These are phyloP conservation scores for Magnaporthiopsis poae DNA, from an alignment of 2,329 filamentous ascomycete species.

Conservation along the genomic window DNA sequence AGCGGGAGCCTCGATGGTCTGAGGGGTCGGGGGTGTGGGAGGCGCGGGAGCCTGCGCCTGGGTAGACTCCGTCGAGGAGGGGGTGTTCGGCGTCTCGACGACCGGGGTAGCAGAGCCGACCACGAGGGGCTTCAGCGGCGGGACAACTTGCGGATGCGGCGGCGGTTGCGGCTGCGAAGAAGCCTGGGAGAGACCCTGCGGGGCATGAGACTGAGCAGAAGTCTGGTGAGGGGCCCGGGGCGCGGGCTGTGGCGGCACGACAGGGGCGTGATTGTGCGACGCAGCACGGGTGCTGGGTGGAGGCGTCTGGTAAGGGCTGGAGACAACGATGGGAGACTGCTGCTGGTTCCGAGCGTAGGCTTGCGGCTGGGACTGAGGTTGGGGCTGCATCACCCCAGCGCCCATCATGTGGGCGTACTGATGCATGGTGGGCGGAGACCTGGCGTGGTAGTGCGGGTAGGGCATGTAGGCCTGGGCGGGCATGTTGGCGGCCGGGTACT, in stretches of 20 bases:
- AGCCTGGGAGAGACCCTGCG: background rate
- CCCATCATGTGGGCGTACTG: slow-evolving; percentile 45
- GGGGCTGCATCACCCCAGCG: slow-evolving; percentile 26
- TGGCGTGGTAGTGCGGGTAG: slow-evolving; percentile 37
- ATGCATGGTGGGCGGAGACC: slow-evolving; percentile 43
- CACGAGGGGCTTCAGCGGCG: background rate
- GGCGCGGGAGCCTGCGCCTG: slow-evolving; percentile 21
- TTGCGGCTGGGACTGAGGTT: slow-evolving; percentile 25
- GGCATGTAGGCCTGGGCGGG: slow-evolving; percentile 33
- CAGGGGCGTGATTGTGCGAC: slow-evolving; percentile 5
- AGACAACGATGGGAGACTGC: slow-evolving; percentile 36
- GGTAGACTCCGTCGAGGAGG: slow-evolving; percentile 43
- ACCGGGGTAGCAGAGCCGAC: background rate
- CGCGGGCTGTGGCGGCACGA: slow-evolving; percentile 5
- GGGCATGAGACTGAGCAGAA: slow-evolving; percentile 1
- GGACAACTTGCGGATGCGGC: slow-evolving; percentile 1
- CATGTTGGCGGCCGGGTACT: slow-evolving; percentile 20
- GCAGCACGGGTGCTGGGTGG: slow-evolving; percentile 28
- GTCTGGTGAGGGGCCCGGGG: background rate
- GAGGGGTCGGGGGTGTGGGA: slow-evolving; percentile 37
- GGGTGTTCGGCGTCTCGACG: slow-evolving; percentile 32
- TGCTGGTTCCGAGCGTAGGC: slow-evolving; percentile 40
- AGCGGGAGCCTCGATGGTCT: slow-evolving; percentile 17
- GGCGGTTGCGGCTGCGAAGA: background rate
- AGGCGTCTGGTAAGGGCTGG: slow-evolving; percentile 48